Percentiles rank a stretch among this genome's conserved stretches.
Evolutionary conservation across 2,329 filamentous ascomycete species (phyloP).

Genomic region (Orbilia blumenaviensis): DNA sequence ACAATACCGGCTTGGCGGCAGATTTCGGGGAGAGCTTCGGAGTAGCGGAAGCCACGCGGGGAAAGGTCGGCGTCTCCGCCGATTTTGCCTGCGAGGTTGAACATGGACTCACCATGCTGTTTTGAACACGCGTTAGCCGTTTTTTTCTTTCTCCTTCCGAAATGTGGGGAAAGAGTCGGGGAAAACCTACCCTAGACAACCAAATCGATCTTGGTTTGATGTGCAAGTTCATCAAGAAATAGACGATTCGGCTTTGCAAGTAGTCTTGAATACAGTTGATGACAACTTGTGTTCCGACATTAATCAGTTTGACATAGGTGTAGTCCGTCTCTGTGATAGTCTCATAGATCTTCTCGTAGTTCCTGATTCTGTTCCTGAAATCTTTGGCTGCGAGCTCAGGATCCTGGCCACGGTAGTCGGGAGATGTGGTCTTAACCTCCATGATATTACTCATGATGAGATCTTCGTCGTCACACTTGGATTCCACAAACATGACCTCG

Average conservation of each 20-base stretch:
- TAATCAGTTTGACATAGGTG: constrained; percentile 96
- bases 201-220: constrained; percentile 96
- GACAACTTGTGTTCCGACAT: constrained; percentile 93
- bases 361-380: constrained; percentile 91
- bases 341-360: constrained; percentile 97
- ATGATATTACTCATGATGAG: constrained; percentile 98
- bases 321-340: constrained; percentile 85
- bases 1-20: constrained; percentile 52
- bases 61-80: constrained; percentile 91
- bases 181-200: constrained; percentile 80
- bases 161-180: not conserved
- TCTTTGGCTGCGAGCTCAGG: constrained; percentile 89
- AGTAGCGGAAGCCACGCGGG: constrained; percentile 85
- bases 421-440: constrained; percentile 95
- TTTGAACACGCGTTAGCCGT: constrained; percentile 53
- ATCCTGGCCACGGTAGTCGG: constrained; percentile 93
- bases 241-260: constrained; percentile 92
- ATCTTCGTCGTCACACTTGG: constrained; percentile 93
- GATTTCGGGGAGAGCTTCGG: constrained; percentile 81
- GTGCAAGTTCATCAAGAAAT: constrained; percentile 98
- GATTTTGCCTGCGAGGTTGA: constrained; percentile 88
- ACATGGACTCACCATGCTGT: constrained; percentile 92
- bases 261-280: constrained; percentile 99
- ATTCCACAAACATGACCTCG: constrained; percentile 95
- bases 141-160: not conserved